A percentile compares a stretch with the other conserved stretches of the same genome.
These are phyloP conservation scores for Rubia peregrina DNA, from an alignment of 305 asterid genomes.

Conservation along the genomic window DNA sequence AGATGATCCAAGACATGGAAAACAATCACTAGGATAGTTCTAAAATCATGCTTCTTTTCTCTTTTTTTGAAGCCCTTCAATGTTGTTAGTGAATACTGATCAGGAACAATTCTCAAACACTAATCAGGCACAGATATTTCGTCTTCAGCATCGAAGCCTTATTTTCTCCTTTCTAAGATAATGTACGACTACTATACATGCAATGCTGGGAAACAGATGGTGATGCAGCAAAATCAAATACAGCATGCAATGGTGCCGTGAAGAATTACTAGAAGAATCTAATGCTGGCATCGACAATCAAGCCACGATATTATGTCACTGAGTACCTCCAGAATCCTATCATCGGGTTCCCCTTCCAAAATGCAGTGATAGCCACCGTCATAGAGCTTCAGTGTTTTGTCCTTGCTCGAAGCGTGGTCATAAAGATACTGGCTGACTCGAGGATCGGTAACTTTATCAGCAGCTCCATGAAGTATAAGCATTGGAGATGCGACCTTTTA, in stretches of 20 bases:
- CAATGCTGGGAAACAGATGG: not conserved
- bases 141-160: not conserved
- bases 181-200: not conserved
- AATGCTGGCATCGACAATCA: slow-evolving; percentile 51
- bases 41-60: not conserved
- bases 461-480: slow-evolving; percentile 85
- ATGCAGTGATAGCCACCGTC: slow-evolving; percentile 83
- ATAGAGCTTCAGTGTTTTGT: slow-evolving; percentile 75
- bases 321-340: slow-evolving; percentile 61
- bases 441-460: slow-evolving; percentile 92
- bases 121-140: not conserved
- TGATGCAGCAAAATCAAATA: not conserved
- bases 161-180: not conserved
- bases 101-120: not conserved
- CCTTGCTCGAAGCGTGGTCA: slow-evolving; percentile 53
- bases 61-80: not conserved
- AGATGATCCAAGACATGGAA: not conserved
- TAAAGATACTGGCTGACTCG: slow-evolving; percentile 68
- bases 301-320: slow-evolving; percentile 76
- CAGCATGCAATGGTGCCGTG: not conserved
- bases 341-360: slow-evolving; percentile 96
- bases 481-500: slow-evolving; percentile 63
- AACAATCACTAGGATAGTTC: not conserved
- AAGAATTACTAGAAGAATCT: not conserved
- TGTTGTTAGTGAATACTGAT: not conserved